These are phyloP conservation scores for Helianthus annuus DNA, from an alignment of 129 eudicot genomes.

Conservation along the genomic window HanXRQr2.0-SUNRISE NC_035440.2:7954875-7955374, in stretches of 20 bases:
- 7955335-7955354: constrained; percentile 64
- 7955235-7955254: neutral
- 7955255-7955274: constrained; percentile 13
- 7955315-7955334: constrained; percentile 50
- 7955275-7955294: constrained; percentile 10
- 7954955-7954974: constrained; percentile 48
- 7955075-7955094: constrained; percentile 15
- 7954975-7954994: constrained; percentile 65
- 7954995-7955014: constrained; percentile 57
- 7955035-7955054: constrained; percentile 5
- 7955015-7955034: constrained; percentile 70
- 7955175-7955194: neutral
- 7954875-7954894: constrained; percentile 78
- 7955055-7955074: neutral
- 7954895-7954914: constrained; percentile 67
- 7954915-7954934: constrained; percentile 72
- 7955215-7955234: neutral
- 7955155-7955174: too few relatives aligned
- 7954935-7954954: constrained; percentile 67
- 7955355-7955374: constrained; percentile 85
- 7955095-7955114: neutral
- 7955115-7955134: neutral
- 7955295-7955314: constrained; percentile 82
- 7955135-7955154: neutral
- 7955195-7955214: neutral